These are phyloP conservation scores for Silene noctiflora DNA, from an alignment of 179 eudicot species.

Conservation along the genomic window DNA sequence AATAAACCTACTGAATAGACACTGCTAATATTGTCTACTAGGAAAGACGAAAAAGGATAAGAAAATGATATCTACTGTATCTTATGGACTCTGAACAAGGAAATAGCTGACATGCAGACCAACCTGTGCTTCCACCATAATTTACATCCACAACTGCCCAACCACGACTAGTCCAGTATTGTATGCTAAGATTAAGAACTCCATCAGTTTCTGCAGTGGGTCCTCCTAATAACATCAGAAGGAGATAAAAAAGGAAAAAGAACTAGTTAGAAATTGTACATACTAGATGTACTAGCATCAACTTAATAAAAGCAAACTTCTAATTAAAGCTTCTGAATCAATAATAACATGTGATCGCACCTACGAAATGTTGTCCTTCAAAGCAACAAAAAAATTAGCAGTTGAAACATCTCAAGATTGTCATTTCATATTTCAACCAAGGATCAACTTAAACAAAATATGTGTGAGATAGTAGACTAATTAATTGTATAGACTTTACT, in stretches of 20 bases:
- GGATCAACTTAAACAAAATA: neutral
- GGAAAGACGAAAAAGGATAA: slow-evolving; percentile 9
- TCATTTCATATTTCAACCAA: neutral
- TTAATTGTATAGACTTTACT: neutral
- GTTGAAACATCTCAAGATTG: neutral
- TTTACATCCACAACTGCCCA: slow-evolving; percentile 98
- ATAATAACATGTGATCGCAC: neutral
- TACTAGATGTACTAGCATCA: neutral
- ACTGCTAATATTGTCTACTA: neutral
- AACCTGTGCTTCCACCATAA: slow-evolving; percentile 98
- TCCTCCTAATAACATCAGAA: slow-evolving; percentile 53
- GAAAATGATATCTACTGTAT: neutral
- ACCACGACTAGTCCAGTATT: slow-evolving; percentile 98
- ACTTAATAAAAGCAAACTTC: neutral
- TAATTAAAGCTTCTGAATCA: neutral
- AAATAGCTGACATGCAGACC: slow-evolving; percentile 11
- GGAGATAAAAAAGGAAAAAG: neutral
- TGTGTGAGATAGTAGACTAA: neutral
- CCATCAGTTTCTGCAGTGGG: slow-evolving; percentile 88
- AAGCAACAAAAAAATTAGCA: neutral
- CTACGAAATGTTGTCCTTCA: neutral
- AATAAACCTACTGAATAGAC: neutral
- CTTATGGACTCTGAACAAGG: neutral
- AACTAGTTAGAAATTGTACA: slow-evolving; percentile 4
- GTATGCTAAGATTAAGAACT: slow-evolving; percentile 70